Base-by-base conservation (phyloP, 371 early-diverging fungal genomes). In the Funneliformis caledonium region DNA sequence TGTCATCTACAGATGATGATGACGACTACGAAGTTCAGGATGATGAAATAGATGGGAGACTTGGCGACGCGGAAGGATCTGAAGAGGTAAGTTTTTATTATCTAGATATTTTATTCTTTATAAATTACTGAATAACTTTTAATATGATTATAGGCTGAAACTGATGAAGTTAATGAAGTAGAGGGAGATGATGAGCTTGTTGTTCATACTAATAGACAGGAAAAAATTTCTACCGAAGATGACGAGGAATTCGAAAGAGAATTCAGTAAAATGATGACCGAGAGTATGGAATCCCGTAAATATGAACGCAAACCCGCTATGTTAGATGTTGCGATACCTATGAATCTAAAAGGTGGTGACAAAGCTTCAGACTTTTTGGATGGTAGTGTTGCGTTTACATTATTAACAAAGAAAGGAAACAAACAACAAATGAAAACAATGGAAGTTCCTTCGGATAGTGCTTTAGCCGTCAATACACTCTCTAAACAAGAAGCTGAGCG, bases 371-470 rank as follows among this genome's bases (percentile, higher is more conserved):
- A 43, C 11, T 52, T 31, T 8, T 26, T 68, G n/a, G 70, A 52
- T 43, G 89, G 90, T 61, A 89, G 90, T 37, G 96, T 97, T 81
- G 88, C 94, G 12, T 97, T 97, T 83, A 93, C 96, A 0, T 85
- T 97, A 43, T 86, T 98, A 79, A 95, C 96, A 37, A 96, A 96
- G 85, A 94, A 94, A 84, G 97, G 96, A 75, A 97, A 95, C 85
- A 95, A 95, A 84, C 96, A 96, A 79, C 95, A 76, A 88, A 84
- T 89, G 19, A 93, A 92, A 83, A 88, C 89, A 8, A 91, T 98
- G 85, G 92, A 93, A 60, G 90, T 98, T 2, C 98, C 98, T 0
- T 88, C 94, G 5, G 94, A 95, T 84, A 94, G 93, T 70, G 85
- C 91, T 11, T 91, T 98, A 82, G 98, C 94, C 0, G 87, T 93